Base-by-base conservation (phyloP, 1,284 basidiomycete genomes). In the Rhodotorula mucilaginosa region DNA sequence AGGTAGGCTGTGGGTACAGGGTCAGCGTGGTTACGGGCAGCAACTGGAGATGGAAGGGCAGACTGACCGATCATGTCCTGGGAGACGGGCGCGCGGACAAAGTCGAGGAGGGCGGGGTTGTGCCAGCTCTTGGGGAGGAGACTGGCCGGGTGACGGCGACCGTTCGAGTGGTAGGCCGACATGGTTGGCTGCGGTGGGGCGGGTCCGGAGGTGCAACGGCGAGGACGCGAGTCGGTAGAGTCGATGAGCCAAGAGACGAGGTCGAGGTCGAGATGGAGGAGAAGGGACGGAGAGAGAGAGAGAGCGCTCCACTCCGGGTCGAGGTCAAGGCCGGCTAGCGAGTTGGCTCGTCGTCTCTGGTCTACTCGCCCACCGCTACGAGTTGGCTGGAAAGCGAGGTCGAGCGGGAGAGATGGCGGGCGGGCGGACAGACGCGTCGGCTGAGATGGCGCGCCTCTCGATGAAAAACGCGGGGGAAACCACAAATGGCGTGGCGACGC, bases 51-150 rank as follows among this genome's bases (percentile, higher is more conserved):
- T n/a, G 58, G 5, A 15, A 13, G 15, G n/a, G 51, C 1, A 44
- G 39, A 75, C 79, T 59, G 68, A 80, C 87, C 82, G 80, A 96
- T 87, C 88, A 97, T 93, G 72, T 92, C 90, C 79, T 85, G 83
- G 10, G 90, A 88, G 67, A 96, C 91, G 51, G 87, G 87, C 73
- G 86, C 87, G 74, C 86, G 84, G 82, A 96, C 86, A 78, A 96
- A 88, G 77, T 87, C 85, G 76, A 95, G 84, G 73, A 97, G 86
- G 61, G 85, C 86, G 26, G 88, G 88, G 81, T 91, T 87, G 83
- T 94, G 93, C 65, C 76, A 57, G 64, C 68, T 74, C 72, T 79
- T 79, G 57, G 77, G 78, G 34, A 79, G 26, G 54, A 79, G 78
- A 18, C 77, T 78, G 26, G 78, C 78, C 12, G 78, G 78, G 68